These are phyloP conservation scores for Coleophoma cylindrospora DNA, from an alignment of 2,329 filamentous ascomycete genomes.

Conservation along the genomic window DNA sequence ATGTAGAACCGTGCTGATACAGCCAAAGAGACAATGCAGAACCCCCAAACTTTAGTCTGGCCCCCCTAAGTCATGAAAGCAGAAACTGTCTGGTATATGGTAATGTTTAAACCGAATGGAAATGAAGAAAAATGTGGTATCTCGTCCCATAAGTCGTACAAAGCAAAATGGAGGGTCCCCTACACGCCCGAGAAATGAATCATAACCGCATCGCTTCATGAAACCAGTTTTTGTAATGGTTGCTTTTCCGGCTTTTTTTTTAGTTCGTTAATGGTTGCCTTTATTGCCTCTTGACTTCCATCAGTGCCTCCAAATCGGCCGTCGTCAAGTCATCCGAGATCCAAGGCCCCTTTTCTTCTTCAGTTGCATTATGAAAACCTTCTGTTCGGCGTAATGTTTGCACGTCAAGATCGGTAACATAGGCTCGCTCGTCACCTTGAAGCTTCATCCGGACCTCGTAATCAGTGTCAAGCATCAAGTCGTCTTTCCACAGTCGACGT, in stretches of 20 bases:
- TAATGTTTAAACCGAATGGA: too few species aligned
- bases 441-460: slow-evolving; percentile 88
- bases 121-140: neutral
- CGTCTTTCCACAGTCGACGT: slow-evolving; percentile 89
- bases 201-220: neutral
- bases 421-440: slow-evolving; percentile 53
- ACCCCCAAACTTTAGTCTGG: too few species aligned
- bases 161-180: neutral
- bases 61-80: too few species aligned
- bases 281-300: slow-evolving; percentile 34
- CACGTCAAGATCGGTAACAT: slow-evolving; percentile 90
- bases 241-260: neutral
- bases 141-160: neutral
- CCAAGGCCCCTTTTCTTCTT: slow-evolving; percentile 86
- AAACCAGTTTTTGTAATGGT: neutral
- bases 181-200: slow-evolving; percentile 10
- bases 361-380: slow-evolving; percentile 72
- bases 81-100: too few species aligned
- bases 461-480: slow-evolving; percentile 96
- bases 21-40: too few species aligned
- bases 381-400: slow-evolving; percentile 86
- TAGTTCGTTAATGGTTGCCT: neutral
- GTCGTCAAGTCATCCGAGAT: slow-evolving; percentile 65
- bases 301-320: slow-evolving; percentile 56
- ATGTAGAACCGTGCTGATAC: too few species aligned